Conservation (phyloP, 306 rosid genomes). For the Sophora flavescens region DNA sequence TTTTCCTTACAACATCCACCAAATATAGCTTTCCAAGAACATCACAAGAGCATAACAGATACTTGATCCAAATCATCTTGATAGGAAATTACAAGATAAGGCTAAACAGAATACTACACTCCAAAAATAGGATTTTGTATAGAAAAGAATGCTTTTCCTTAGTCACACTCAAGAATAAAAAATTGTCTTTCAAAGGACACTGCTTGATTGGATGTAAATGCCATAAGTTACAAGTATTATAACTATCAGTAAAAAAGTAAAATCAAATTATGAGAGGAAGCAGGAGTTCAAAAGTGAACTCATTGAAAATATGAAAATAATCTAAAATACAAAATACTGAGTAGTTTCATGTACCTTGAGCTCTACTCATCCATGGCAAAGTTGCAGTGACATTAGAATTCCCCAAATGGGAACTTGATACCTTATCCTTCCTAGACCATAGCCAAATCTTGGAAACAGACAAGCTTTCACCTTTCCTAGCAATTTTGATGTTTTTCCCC, state of each 20-base stretch:
- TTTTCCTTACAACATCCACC: slow-evolving; percentile 19
- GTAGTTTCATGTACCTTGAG: slow-evolving; percentile 56
- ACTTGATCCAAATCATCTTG: slow-evolving; percentile 16
- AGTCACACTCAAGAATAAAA: slow-evolving; percentile 16
- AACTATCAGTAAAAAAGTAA: slow-evolving; percentile 37
- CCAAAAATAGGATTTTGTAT: not conserved
- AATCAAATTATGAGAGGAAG: slow-evolving; percentile 39
- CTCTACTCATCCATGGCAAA: slow-evolving; percentile 65
- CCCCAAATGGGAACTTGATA: slow-evolving; percentile 62
- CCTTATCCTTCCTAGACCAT: slow-evolving; percentile 85
- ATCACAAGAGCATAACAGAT: not conserved
- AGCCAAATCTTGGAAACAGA: slow-evolving; percentile 96
- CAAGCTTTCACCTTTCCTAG: slow-evolving; percentile 88
- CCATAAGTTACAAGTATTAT: slow-evolving; percentile 48
- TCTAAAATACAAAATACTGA: slow-evolving; percentile 42
- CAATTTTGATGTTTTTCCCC: slow-evolving; percentile 69
- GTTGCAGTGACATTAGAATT: slow-evolving; percentile 50
- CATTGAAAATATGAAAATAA: slow-evolving; percentile 45
- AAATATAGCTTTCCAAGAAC: slow-evolving; percentile 39
- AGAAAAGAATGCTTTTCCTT: slow-evolving; percentile 20
- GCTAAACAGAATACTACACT: not conserved
- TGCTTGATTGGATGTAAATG: slow-evolving; percentile 28
- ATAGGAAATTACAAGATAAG: slow-evolving; percentile 6
- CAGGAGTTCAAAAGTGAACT: slow-evolving; percentile 37
- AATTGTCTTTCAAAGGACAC: slow-evolving; percentile 28